phyloP scores from a whole-genome alignment of 352 stramenopile genomes.

The Halophytophthora batemanensis region DNA sequence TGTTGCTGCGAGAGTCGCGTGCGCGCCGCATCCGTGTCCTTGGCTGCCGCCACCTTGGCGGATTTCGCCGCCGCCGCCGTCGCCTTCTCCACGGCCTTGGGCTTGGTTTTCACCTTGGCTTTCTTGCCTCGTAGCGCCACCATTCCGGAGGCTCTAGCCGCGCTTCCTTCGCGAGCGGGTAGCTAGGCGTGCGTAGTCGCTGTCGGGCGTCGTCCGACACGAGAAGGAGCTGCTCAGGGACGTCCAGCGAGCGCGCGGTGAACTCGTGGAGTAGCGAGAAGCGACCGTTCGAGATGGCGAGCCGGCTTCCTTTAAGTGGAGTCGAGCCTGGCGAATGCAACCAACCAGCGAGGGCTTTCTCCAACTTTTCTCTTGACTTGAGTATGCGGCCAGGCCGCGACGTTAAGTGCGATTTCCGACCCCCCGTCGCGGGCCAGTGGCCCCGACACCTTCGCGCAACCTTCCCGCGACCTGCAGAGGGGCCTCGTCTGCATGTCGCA shows the following conservation, averaged over 20 bases:
- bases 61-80: conserved; percentile 12
- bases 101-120: conserved; percentile 57
- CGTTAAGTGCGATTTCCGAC: not conserved
- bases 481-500: not conserved
- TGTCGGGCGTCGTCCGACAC: not conserved
- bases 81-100: conserved; percentile 46
- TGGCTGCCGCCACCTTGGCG: conserved; percentile 19
- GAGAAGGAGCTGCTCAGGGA: not conserved
- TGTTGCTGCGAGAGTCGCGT: conserved; percentile 28
- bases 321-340: too few relatives aligned
- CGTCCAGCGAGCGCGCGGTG: not conserved
- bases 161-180: conserved; percentile 1
- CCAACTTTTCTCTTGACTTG: conserved; percentile 5
- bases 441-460: conserved; percentile 18
- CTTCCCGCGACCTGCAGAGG: conserved; percentile 16
- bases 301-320: too few relatives aligned
- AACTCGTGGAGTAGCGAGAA: conserved; percentile 5
- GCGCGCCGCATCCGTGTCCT: conserved; percentile 16
- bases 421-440: too few relatives aligned
- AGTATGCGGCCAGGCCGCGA: conserved; percentile 9
- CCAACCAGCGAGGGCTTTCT: conserved; percentile 1
- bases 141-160: conserved; percentile 24
- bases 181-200: too few relatives aligned
- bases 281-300: not conserved
- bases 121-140: conserved; percentile 76